A percentile compares a stretch with the other conserved stretches of the same genome.
Conservation (phyloP, 805 yeast genomes). For the Saccharomycopsis selenospora region DNA sequence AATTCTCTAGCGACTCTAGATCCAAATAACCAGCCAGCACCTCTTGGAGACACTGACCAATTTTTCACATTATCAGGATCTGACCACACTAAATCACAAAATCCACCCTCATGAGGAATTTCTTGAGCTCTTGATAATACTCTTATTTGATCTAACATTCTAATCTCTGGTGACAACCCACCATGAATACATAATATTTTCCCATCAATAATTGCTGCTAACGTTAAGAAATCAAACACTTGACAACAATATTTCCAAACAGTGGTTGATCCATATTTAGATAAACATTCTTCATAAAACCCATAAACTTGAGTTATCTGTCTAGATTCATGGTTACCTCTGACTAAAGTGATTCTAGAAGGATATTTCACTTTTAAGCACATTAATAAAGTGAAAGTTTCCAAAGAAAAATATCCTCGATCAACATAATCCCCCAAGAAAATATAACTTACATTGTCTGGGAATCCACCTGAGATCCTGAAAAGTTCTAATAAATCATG, state of each 20-base stretch:
- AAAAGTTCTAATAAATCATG: slow-evolving; percentile 89
- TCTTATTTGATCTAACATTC: slow-evolving; percentile 94
- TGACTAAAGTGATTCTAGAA: slow-evolving; percentile 73
- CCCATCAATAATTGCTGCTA: slow-evolving; percentile 95
- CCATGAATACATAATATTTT: slow-evolving; percentile 94
- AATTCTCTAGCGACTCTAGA: slow-evolving; percentile 90
- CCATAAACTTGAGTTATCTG: slow-evolving; percentile 99
- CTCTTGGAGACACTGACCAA: slow-evolving; percentile 97
- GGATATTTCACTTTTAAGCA: slow-evolving; percentile 87
- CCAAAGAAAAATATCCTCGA: slow-evolving; percentile 92
- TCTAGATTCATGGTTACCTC: slow-evolving; percentile 97
- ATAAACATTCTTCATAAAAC: slow-evolving; percentile 90
- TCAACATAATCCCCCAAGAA: slow-evolving; percentile 96
- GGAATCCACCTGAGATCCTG: slow-evolving; percentile 88
- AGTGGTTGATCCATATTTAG: slow-evolving; percentile 88
- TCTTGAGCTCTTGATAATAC: slow-evolving; percentile 94
- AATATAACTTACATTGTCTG: slow-evolving; percentile 72
- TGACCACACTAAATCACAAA: slow-evolving; percentile 95
- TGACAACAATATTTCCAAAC: slow-evolving; percentile 97
- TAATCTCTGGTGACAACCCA: slow-evolving; percentile 92
- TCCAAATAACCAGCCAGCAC: slow-evolving; percentile 98
- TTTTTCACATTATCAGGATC: slow-evolving; percentile 97
- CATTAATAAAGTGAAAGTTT: slow-evolving; percentile 90
- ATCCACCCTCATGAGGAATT: slow-evolving; percentile 98
- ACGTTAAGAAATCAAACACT: slow-evolving; percentile 86